phyloP scores from a whole-genome alignment of 2,329 filamentous ascomycete genomes.

The Diplodia sapinea region DNA sequence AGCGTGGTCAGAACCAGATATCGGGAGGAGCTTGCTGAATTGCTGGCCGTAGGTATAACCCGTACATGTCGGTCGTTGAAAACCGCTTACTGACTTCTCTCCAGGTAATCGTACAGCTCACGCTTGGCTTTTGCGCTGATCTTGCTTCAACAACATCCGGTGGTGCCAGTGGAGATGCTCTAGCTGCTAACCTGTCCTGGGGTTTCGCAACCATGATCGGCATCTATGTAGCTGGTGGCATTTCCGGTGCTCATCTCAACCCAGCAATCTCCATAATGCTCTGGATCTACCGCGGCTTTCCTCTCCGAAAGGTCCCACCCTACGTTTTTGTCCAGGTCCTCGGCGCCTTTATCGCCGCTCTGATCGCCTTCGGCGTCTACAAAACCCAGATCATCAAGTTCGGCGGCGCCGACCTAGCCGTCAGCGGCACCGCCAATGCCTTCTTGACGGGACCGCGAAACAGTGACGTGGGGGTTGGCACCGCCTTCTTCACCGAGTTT shows the following conservation, averaged over 20 bases:
- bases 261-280: constrained; percentile 53
- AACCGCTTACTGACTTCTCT: background rate
- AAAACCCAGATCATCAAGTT: constrained; percentile 43
- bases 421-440: constrained; percentile 37
- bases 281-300: constrained; percentile 46
- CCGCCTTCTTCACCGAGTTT: constrained; percentile 50
- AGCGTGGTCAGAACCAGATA: constrained; percentile 57
- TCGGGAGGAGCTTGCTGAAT: constrained; percentile 61
- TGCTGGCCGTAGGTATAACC: constrained; percentile 51
- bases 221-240: constrained; percentile 54
- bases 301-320: constrained; percentile 36
- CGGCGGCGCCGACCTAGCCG: constrained; percentile 32
- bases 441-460: constrained; percentile 41
- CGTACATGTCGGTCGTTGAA: too few relatives aligned
- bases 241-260: constrained; percentile 58
- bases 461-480: constrained; percentile 36
- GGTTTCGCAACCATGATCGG: constrained; percentile 61
- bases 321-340: constrained; percentile 47
- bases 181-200: constrained; percentile 52
- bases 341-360: constrained; percentile 44
- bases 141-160: constrained; percentile 56
- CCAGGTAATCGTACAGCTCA: constrained; percentile 30
- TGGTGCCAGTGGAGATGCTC: constrained; percentile 45
- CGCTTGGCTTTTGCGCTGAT: constrained; percentile 58
- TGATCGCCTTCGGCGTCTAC: constrained; percentile 47